phyloP scores from a whole-genome alignment of 176 grass and related monocot species.

The Musa troglodytarum region DNA sequence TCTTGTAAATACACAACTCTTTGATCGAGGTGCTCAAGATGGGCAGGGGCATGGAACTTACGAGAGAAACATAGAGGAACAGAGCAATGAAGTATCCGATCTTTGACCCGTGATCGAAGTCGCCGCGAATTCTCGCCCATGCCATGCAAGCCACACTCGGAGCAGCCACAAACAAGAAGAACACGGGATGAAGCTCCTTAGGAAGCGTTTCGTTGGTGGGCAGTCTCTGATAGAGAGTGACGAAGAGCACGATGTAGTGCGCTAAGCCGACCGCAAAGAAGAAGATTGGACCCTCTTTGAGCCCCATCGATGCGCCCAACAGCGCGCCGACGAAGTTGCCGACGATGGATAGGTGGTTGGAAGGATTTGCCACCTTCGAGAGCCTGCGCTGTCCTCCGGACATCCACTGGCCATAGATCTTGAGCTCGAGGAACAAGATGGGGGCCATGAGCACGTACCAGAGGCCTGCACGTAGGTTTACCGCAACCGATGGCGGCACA shows the following conservation, averaged over 20 bases:
- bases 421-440: conserved; percentile 82
- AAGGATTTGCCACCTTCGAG: conserved; percentile 77
- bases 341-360: conserved; percentile 84
- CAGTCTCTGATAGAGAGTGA: conserved; percentile 84
- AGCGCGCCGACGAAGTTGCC: conserved; percentile 91
- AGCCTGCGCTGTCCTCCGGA: conserved; percentile 55
- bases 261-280: conserved; percentile 81
- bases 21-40: not conserved
- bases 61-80: conserved; percentile 82
- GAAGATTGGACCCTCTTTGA: conserved; percentile 74
- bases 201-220: conserved; percentile 80
- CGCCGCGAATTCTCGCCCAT: conserved; percentile 69
- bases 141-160: conserved; percentile 87
- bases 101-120: conserved; percentile 54
- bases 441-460: conserved; percentile 81
- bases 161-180: conserved; percentile 86
- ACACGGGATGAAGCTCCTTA: conserved; percentile 90
- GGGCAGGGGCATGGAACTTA: conserved; percentile 6
- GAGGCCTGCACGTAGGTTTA: conserved; percentile 11
- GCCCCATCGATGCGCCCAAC: conserved; percentile 68
- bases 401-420: conserved; percentile 99
- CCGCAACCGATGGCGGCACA: conserved; percentile 26
- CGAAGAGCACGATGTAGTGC: conserved; percentile 85
- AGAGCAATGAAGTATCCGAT: conserved; percentile 77
- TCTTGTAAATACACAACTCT: not conserved